A percentile compares a stretch with the other conserved stretches of the same genome.
Conservation (phyloP, 768 basidiomycete species). For the Leccinum obscurum region DNA sequence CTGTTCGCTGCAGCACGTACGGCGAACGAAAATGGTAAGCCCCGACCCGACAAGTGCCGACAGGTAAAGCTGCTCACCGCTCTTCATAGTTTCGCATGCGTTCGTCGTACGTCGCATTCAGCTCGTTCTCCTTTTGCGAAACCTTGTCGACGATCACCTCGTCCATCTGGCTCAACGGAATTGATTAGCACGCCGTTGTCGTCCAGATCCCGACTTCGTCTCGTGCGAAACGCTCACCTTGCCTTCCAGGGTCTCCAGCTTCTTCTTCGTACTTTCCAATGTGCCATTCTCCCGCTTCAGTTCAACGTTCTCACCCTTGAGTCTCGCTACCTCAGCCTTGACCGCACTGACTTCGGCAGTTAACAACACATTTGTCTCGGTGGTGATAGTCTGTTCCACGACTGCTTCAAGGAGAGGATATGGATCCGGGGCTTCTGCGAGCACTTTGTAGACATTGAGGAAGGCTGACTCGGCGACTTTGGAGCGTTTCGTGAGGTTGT, state of each 20-base stretch:
- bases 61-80: slow-evolving; percentile 51
- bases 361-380: slow-evolving; percentile 31
- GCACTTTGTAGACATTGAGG: slow-evolving; percentile 92
- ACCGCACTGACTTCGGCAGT: slow-evolving; percentile 73
- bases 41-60: neutral
- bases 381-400: slow-evolving; percentile 93
- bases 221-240: slow-evolving; percentile 51
- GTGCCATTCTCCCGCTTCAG: slow-evolving; percentile 69
- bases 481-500: slow-evolving; percentile 89
- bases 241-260: slow-evolving; percentile 77
- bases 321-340: slow-evolving; percentile 67
- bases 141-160: slow-evolving; percentile 88
- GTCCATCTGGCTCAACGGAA: slow-evolving; percentile 74
- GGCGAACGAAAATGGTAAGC: neutral
- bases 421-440: slow-evolving; percentile 97
- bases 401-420: slow-evolving; percentile 95
- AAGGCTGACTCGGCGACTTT: slow-evolving; percentile 95
- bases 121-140: slow-evolving; percentile 90
- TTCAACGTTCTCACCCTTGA: slow-evolving; percentile 82
- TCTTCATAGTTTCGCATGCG: slow-evolving; percentile 95
- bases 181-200: slow-evolving; percentile 2
- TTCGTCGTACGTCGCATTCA: slow-evolving; percentile 97
- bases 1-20: slow-evolving; percentile 63
- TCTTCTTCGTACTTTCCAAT: slow-evolving; percentile 72
- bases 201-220: neutral